A percentile compares a stretch with the other conserved stretches of the same genome.
Evolutionary conservation across 169 alveolate species (phyloP).

Genomic region (Plasmodium berghei): DNA sequence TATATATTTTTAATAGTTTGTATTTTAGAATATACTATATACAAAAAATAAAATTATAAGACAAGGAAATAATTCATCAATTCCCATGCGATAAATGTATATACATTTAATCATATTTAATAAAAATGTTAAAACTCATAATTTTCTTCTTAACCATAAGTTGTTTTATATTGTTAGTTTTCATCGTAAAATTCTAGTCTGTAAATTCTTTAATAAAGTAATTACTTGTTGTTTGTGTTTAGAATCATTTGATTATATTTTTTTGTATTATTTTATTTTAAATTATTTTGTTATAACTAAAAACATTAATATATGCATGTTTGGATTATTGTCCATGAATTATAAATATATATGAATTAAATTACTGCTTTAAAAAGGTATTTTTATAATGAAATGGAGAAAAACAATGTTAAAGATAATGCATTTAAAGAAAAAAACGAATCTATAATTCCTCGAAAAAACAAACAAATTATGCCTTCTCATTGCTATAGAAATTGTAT

Average conservation of each 20-base stretch:
- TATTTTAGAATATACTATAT: too few relatives aligned
- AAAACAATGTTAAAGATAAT: conserved; percentile 20
- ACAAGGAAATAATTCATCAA: neutral
- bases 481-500: conserved; percentile 5
- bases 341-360: conserved; percentile 19
- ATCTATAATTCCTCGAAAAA: conserved; percentile 46
- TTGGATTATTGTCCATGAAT: conserved; percentile 9
- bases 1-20: too few relatives aligned
- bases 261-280: neutral
- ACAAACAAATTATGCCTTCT: conserved; percentile 37
- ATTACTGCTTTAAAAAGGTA: conserved; percentile 15
- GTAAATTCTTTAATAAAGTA: conserved; percentile 1
- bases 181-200: neutral
- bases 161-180: conserved; percentile 2
- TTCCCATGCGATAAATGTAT: neutral
- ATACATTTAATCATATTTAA: conserved; percentile 6
- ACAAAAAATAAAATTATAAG: conserved; percentile 1
- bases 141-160: neutral
- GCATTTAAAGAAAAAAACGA: conserved; percentile 21
- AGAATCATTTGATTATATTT: neutral
- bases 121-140: neutral
- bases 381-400: conserved; percentile 17
- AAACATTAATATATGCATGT: neutral
- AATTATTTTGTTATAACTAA: conserved; percentile 2
- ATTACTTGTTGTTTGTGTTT: neutral